These are phyloP conservation scores for Mycogone perniciosa DNA, from an alignment of 2,329 filamentous ascomycete species.

Conservation along the genomic window DNA sequence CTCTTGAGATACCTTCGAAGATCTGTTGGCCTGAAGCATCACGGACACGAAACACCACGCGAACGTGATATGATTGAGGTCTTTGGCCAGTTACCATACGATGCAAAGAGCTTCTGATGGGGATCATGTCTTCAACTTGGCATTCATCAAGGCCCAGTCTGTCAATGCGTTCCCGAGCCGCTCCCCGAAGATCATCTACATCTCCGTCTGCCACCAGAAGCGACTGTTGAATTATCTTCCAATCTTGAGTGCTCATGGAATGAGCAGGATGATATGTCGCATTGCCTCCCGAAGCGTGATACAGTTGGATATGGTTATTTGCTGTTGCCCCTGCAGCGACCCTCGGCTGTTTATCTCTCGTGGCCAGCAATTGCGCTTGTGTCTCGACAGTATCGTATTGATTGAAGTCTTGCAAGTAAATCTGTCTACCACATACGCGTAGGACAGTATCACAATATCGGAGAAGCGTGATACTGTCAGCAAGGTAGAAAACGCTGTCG, in stretches of 20 bases:
- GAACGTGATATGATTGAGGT: slow-evolving; percentile 30
- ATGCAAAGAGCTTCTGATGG: slow-evolving; percentile 24
- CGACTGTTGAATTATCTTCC: background rate
- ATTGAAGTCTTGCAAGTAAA: slow-evolving; percentile 31
- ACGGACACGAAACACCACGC: slow-evolving; percentile 26
- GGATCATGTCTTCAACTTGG: slow-evolving; percentile 24
- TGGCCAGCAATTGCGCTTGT: slow-evolving; percentile 23
- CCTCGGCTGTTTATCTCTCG: background rate
- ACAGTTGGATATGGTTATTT: background rate
- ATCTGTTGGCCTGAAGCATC: slow-evolving; percentile 18
- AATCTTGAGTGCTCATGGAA: background rate
- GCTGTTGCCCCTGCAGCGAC: background rate
- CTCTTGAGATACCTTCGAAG: slow-evolving; percentile 22
- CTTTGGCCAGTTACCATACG: slow-evolving; percentile 26
- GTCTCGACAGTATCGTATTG: slow-evolving; percentile 26
- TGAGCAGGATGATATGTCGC: background rate
- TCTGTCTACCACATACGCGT: slow-evolving; percentile 19
- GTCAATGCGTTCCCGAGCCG: slow-evolving; percentile 8
- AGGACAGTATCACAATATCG: slow-evolving; percentile 31
- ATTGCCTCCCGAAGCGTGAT: background rate
- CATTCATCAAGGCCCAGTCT: slow-evolving; percentile 17
- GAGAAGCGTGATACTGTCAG: slow-evolving; percentile 33
- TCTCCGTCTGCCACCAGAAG: background rate
- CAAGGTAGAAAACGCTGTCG: slow-evolving; percentile 24
- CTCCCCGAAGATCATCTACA: slow-evolving; percentile 1